Percentiles rank a stretch among this genome's conserved stretches.
Evolutionary conservation across 331 rosid species (phyloP).

Genomic region (Malus hybrid): DNA sequence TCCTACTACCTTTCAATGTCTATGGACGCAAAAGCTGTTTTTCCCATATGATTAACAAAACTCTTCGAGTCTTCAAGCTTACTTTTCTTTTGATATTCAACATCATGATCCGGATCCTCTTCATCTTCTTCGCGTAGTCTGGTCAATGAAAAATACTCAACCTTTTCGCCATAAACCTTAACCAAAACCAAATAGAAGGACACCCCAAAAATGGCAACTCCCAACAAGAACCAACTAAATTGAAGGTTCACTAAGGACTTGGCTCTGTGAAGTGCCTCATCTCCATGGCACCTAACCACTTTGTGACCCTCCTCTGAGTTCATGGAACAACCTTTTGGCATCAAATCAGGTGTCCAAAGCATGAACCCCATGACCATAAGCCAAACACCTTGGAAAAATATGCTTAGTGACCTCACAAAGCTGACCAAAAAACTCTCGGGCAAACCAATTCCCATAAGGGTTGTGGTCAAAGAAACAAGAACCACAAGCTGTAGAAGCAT

Average conservation of each 20-base stretch:
- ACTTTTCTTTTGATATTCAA: conserved; percentile 40
- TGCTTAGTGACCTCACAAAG: conserved; percentile 55
- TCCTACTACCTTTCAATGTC: conserved; percentile 6
- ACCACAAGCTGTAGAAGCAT: conserved; percentile 51
- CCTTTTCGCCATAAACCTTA: conserved; percentile 24
- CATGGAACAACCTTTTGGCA: conserved; percentile 55
- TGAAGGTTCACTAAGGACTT: conserved; percentile 50
- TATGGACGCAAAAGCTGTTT: not conserved
- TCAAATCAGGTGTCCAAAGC: conserved; percentile 55
- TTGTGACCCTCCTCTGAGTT: conserved; percentile 38
- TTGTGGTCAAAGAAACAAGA: conserved; percentile 32
- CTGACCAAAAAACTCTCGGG: conserved; percentile 59
- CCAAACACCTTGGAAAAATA: conserved; percentile 69
- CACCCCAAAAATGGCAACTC: conserved; percentile 35
- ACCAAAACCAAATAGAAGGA: conserved; percentile 37
- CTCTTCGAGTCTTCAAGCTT: not conserved
- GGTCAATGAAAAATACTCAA: conserved; percentile 37
- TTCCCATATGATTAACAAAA: conserved; percentile 4
- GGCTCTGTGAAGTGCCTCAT: conserved; percentile 20
- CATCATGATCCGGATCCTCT: conserved; percentile 24
- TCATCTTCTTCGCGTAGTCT: conserved; percentile 30
- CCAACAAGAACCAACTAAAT: conserved; percentile 66
- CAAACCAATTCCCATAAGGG: conserved; percentile 52
- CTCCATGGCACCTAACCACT: conserved; percentile 37
- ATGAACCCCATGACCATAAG: conserved; percentile 58